Conservation (phyloP, 2,329 filamentous ascomycete species). For the Aspergillus niger region DNA sequence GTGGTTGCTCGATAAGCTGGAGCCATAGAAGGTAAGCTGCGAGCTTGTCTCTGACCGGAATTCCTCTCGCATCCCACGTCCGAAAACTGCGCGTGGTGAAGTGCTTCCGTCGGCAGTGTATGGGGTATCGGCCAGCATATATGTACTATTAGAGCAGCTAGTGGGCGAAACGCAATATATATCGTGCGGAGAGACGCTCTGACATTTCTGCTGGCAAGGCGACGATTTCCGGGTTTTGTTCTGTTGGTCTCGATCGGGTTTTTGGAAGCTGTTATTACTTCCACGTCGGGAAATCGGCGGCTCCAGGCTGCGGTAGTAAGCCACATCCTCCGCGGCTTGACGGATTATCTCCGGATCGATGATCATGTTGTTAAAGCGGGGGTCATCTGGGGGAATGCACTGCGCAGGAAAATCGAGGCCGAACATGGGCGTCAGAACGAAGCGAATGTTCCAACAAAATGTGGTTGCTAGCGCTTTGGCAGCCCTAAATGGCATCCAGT, state of each 20-base stretch:
- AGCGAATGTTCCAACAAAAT: slow-evolving; percentile 83
- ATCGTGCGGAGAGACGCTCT: too few species aligned
- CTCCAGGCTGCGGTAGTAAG: slow-evolving; percentile 37
- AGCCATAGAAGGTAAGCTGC: too few species aligned
- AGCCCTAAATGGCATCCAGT: slow-evolving; percentile 92
- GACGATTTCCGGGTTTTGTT: background rate
- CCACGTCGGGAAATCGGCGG: background rate
- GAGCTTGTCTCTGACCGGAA: too few species aligned
- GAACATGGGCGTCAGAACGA: slow-evolving; percentile 86
- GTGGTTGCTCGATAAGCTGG: too few species aligned
- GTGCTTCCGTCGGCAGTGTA: background rate
- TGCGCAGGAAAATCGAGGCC: slow-evolving; percentile 74
- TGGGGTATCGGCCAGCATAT: background rate
- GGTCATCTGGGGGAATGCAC: slow-evolving; percentile 66
- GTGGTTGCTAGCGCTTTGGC: slow-evolving; percentile 85
- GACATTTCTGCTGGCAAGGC: background rate
- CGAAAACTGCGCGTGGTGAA: background rate
- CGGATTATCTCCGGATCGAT: slow-evolving; percentile 62
- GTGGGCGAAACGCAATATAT: background rate
- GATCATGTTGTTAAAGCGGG: slow-evolving; percentile 67
- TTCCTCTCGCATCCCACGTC: too few species aligned
- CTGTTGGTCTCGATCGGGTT: background rate
- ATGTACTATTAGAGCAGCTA: background rate
- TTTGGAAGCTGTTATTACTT: background rate
- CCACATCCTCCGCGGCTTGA: slow-evolving; percentile 49